Percentiles rank a stretch among this genome's conserved stretches.
Conservation (phyloP, 192 early-diverging fungal genomes). For the Coemansia sp. region DNA sequence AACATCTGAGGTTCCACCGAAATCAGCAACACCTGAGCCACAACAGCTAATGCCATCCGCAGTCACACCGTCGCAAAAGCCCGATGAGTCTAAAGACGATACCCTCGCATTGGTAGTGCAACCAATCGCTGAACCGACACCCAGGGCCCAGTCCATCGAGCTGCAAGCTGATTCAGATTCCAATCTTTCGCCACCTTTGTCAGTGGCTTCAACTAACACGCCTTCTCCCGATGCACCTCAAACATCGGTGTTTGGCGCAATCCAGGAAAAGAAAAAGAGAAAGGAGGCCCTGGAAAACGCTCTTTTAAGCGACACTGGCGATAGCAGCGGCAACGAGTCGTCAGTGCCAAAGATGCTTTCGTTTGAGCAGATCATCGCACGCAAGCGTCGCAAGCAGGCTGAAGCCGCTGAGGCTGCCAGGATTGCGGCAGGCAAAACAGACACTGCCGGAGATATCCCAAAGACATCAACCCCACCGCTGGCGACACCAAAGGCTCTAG, state of each 20-base stretch:
- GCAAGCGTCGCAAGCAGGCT: slow-evolving; percentile 34
- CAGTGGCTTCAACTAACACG: too few relatives aligned
- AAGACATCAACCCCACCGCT: background rate
- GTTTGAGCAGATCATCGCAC: slow-evolving; percentile 41
- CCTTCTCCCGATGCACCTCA: background rate
- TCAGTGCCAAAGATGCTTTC: slow-evolving; percentile 28
- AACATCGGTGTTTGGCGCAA: too few relatives aligned
- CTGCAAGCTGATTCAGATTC: too few relatives aligned
- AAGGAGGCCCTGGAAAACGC: background rate
- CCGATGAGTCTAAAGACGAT: background rate
- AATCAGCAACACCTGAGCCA: background rate
- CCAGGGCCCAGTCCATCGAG: too few relatives aligned
- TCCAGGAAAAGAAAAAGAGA: background rate
- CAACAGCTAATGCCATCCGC: background rate
- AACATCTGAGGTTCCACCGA: slow-evolving; percentile 2
- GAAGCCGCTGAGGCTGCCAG: background rate
- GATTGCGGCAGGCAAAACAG: background rate
- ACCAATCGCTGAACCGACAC: too few relatives aligned
- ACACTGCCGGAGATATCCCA: background rate
- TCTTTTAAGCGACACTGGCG: background rate
- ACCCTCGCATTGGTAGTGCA: background rate
- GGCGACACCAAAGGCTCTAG: background rate
- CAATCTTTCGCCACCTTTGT: too few relatives aligned
- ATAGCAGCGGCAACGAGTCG: background rate
- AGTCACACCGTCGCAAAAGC: background rate